These are phyloP conservation scores for Boletus mariae DNA, from an alignment of 1,284 basidiomycete genomes.

Conservation along the genomic window DNA sequence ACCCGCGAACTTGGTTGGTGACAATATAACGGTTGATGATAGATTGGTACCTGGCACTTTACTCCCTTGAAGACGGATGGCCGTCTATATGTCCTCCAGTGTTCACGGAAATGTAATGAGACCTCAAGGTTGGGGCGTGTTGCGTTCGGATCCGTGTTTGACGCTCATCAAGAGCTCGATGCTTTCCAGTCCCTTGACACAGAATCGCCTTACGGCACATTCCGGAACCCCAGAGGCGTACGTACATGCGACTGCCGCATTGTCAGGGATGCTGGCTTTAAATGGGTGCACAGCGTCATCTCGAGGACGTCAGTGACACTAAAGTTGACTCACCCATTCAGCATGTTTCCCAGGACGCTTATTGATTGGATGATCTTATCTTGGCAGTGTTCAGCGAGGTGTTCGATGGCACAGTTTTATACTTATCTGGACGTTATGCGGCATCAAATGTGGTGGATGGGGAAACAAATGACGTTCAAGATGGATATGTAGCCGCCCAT, in stretches of 20 bases:
- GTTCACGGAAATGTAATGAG: not conserved
- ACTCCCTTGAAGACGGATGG: not conserved
- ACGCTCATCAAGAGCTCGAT: constrained; percentile 10
- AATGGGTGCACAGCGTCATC: not conserved
- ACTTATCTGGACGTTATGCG: constrained; percentile 3
- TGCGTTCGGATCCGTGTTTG: not conserved
- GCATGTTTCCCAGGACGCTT: constrained; percentile 9
- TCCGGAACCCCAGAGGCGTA: not conserved
- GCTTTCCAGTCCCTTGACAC: not conserved
- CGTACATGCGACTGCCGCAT: constrained; percentile 14
- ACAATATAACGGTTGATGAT: not conserved
- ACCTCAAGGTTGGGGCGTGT: constrained; percentile 19
- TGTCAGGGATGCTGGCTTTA: constrained; percentile 11
- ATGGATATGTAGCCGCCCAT: constrained; percentile 16
- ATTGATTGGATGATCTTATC: constrained; percentile 14
- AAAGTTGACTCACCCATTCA: constrained; percentile 12
- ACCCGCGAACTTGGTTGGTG: not conserved
- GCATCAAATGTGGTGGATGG: not conserved
- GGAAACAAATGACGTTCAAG: not conserved
- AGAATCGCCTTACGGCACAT: constrained; percentile 3
- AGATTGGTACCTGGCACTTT: constrained; percentile 3
- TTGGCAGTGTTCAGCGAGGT: constrained; percentile 4
- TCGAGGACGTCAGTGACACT: constrained; percentile 1
- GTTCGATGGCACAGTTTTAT: not conserved
- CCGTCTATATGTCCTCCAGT: constrained; percentile 16